Evolutionary conservation across 352 stramenopile species (phyloP).

Genomic region (Phytophthora cactorum): DNA sequence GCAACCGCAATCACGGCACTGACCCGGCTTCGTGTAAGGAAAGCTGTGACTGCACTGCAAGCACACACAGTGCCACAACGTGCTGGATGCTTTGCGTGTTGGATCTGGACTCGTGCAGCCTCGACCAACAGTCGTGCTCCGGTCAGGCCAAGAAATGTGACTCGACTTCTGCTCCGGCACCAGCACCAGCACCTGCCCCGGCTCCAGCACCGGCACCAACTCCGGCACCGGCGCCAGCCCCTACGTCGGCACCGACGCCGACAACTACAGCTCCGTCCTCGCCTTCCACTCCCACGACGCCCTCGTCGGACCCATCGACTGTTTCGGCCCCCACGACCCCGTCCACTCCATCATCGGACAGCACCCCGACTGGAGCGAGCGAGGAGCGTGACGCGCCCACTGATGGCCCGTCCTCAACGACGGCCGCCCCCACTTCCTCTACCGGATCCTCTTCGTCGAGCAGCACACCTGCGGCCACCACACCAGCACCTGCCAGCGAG

Average conservation of each 20-base stretch:
- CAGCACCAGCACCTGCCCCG: not conserved
- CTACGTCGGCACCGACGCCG: conserved; percentile 4
- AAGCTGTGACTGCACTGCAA: conserved; percentile 35
- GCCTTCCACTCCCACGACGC: conserved; percentile 7
- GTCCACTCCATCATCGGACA: conserved; percentile 9
- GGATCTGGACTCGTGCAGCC: conserved; percentile 40
- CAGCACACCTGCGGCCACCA: conserved; percentile 2
- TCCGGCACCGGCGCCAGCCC: conserved; percentile 5
- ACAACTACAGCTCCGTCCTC: conserved; percentile 8
- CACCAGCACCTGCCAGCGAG: not conserved
- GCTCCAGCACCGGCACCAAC: conserved; percentile 13
- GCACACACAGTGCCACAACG: conserved; percentile 30
- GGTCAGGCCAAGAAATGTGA: conserved; percentile 38
- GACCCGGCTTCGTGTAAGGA: conserved; percentile 29
- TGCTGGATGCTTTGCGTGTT: conserved; percentile 68
- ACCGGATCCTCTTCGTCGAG: conserved; percentile 2
- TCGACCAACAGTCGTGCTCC: conserved; percentile 38
- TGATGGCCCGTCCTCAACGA: conserved; percentile 10
- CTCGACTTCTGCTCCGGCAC: not conserved
- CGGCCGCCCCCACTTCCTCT: conserved; percentile 4
- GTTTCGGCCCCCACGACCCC: conserved; percentile 12
- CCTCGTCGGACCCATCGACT: conserved; percentile 3
- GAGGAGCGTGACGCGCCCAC: conserved; percentile 15
- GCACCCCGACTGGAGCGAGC: not conserved
- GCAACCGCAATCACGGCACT: conserved; percentile 45